phyloP scores from a whole-genome alignment of 345 rosid genomes.

The Citrus sinensis region DVS_A1.0 CM039164.1:506001-506500 shows the following conservation, averaged over 20 bases:
- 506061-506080: neutral
- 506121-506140: slow-evolving; percentile 4
- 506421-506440: slow-evolving; percentile 80
- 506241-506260: slow-evolving; percentile 49
- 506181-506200: slow-evolving; percentile 15
- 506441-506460: slow-evolving; percentile 72
- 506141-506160: slow-evolving; percentile 13
- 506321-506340: slow-evolving; percentile 1
- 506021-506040: neutral
- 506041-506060: neutral
- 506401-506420: slow-evolving; percentile 89
- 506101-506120: neutral
- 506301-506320: slow-evolving; percentile 24
- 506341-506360: slow-evolving; percentile 15
- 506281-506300: slow-evolving; percentile 38
- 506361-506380: slow-evolving; percentile 19
- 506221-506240: slow-evolving; percentile 64
- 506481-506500: slow-evolving; percentile 81
- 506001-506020: neutral
- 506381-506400: slow-evolving; percentile 98
- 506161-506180: slow-evolving; percentile 14
- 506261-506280: slow-evolving; percentile 55
- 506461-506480: slow-evolving; percentile 97
- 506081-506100: neutral
- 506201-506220: slow-evolving; percentile 42